Conservation (phyloP, 768 basidiomycete genomes). For the Boletellus ananas region DNA sequence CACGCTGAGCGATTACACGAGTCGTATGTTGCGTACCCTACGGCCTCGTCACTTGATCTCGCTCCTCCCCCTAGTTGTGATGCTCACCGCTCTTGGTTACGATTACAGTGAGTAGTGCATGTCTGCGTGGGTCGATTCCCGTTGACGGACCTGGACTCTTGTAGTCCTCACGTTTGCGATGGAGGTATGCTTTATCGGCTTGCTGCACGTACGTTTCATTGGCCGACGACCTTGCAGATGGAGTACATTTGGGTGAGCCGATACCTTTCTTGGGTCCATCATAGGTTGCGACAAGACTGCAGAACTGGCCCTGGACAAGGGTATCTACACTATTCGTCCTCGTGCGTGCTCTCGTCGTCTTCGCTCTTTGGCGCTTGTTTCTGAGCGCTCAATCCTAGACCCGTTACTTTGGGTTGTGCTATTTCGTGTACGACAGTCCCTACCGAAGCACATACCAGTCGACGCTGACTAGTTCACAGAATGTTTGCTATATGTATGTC, state of each 20-base stretch:
- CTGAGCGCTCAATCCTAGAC: neutral
- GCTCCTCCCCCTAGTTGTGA: too few relatives aligned
- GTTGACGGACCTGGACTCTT: too few relatives aligned
- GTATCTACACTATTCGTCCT: neutral
- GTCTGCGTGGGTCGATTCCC: too few relatives aligned
- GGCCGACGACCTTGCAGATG: neutral
- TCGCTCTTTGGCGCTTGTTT: neutral
- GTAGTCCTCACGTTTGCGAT: too few relatives aligned
- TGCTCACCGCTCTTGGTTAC: too few relatives aligned
- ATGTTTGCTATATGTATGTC: neutral
- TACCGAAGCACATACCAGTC: too few relatives aligned
- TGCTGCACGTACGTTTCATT: too few relatives aligned
- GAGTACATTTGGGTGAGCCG: neutral
- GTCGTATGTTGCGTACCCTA: too few relatives aligned
- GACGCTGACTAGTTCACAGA: neutral
- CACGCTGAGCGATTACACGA: too few relatives aligned
- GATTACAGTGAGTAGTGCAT: too few relatives aligned
- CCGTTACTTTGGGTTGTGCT: neutral
- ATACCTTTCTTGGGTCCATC: neutral
- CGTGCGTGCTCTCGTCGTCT: neutral
- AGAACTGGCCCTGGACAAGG: neutral
- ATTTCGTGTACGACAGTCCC: neutral
- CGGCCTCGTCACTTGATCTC: too few relatives aligned
- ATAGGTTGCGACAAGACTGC: neutral
- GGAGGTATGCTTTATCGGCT: too few relatives aligned